phyloP scores from a whole-genome alignment of 2,329 filamentous ascomycete species.

The Berkeleyomyces basicola region DNA sequence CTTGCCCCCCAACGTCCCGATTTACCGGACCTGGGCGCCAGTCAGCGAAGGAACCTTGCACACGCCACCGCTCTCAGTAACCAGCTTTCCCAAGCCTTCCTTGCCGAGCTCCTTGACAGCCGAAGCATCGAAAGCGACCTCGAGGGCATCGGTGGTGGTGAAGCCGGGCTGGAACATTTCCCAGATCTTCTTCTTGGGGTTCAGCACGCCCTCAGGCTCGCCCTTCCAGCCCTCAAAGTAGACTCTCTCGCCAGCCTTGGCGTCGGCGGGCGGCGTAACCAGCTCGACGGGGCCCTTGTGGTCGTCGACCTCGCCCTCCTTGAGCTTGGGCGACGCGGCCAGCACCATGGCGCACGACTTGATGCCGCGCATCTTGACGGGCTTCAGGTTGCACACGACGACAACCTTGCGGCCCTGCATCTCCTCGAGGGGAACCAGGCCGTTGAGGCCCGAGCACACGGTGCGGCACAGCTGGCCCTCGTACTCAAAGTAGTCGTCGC shows the following conservation, averaged over 20 bases:
- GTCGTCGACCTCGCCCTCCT: constrained; percentile 68
- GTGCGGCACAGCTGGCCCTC: constrained; percentile 86
- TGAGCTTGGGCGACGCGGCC: constrained; percentile 70
- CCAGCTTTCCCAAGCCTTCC: constrained; percentile 49
- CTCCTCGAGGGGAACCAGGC: constrained; percentile 77
- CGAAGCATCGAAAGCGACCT: constrained; percentile 73
- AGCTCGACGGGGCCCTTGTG: constrained; percentile 88
- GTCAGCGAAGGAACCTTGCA: constrained; percentile 73
- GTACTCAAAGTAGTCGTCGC: constrained; percentile 79
- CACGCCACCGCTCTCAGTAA: constrained; percentile 59
- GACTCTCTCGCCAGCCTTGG: constrained; percentile 71
- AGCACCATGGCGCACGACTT: constrained; percentile 77
- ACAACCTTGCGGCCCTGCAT: constrained; percentile 96
- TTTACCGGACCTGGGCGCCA: constrained; percentile 67
- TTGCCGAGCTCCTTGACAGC: constrained; percentile 62
- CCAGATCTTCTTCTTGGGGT: constrained; percentile 99
- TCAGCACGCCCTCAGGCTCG: constrained; percentile 81
- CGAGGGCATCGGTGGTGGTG: constrained; percentile 64
- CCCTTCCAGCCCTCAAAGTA: constrained; percentile 91
- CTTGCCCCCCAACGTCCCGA: not conserved
- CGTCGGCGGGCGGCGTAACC: constrained; percentile 62
- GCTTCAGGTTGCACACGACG: constrained; percentile 94
- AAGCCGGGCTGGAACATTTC: constrained; percentile 94
- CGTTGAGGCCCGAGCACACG: constrained; percentile 92
- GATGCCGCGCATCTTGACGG: constrained; percentile 92